Evolutionary conservation across 1,284 basidiomycete genomes (phyloP).

Genomic region (Fomitopsis betulina): DNA sequence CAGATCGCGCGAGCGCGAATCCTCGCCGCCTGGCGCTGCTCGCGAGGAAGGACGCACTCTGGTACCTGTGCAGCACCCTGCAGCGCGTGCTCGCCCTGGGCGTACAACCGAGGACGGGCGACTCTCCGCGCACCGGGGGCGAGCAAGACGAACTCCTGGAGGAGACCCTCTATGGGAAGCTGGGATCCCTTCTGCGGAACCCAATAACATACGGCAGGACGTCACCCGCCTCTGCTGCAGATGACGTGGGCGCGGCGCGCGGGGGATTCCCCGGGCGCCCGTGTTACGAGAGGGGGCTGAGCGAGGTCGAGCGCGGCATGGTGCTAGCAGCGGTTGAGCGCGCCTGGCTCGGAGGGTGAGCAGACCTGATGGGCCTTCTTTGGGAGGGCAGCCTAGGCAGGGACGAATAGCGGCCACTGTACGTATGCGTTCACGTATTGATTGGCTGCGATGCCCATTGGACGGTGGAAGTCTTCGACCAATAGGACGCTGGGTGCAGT

Average conservation of each 20-base stretch:
- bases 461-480: background rate
- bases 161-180: slow-evolving; percentile 3
- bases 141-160: slow-evolving; percentile 8
- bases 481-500: background rate
- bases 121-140: background rate
- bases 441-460: background rate
- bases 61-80: slow-evolving; percentile 48
- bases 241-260: background rate
- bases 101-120: background rate
- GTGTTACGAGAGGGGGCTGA: slow-evolving; percentile 25
- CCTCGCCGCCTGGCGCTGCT: slow-evolving; percentile 19
- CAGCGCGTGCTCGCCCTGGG: slow-evolving; percentile 28
- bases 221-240: slow-evolving; percentile 3
- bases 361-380: background rate
- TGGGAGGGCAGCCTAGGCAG: background rate
- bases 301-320: slow-evolving; percentile 41
- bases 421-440: background rate
- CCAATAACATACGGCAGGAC: background rate
- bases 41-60: slow-evolving; percentile 46
- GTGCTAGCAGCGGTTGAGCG: slow-evolving; percentile 44
- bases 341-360: slow-evolving; percentile 32
- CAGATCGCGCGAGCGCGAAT: slow-evolving; percentile 24
- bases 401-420: background rate
- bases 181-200: slow-evolving; percentile 8
- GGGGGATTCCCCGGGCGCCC: background rate